A percentile compares a stretch with the other conserved stretches of the same genome.
These are phyloP conservation scores for Dictyostelium brefeldianum DNA, from an alignment of 78 protist species.

Conservation along the genomic window DNA sequence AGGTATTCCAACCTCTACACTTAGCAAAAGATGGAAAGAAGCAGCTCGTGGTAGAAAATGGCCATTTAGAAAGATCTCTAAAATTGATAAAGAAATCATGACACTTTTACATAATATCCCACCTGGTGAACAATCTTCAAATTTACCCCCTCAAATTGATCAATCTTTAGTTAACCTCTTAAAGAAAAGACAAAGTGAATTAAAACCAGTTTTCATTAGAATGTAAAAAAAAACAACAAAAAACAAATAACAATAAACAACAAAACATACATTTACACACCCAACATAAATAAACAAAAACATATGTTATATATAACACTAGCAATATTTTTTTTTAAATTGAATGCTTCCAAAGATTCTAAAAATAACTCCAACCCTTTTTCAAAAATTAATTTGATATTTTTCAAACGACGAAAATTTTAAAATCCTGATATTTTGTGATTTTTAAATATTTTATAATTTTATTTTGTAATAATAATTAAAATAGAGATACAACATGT, in stretches of 20 bases:
- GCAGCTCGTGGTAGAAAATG: conserved; percentile 87
- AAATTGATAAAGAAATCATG: conserved; percentile 86
- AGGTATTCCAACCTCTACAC: conserved; percentile 86
- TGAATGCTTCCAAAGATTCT: too few species aligned
- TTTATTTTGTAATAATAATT: too few species aligned
- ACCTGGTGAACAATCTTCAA: conserved; percentile 29
- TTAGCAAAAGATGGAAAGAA: conserved; percentile 88
- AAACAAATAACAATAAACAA: not conserved
- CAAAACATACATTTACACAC: too few species aligned
- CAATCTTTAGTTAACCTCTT: conserved; percentile 24
- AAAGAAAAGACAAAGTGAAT: conserved; percentile 70
- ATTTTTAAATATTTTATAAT: too few species aligned
- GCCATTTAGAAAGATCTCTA: conserved; percentile 83
- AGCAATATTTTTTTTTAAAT: too few species aligned
- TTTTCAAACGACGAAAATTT: too few species aligned
- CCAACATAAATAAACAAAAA: too few species aligned
- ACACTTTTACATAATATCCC: conserved; percentile 86
- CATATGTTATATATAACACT: too few species aligned
- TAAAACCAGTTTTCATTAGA: conserved; percentile 78
- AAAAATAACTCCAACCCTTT: too few species aligned
- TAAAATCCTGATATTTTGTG: too few species aligned
- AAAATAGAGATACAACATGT: too few species aligned
- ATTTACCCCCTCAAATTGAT: conserved; percentile 44
- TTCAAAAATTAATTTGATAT: too few species aligned
- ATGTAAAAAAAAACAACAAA: conserved; percentile 17